Base-by-base conservation (phyloP, 2,329 filamentous ascomycete species). In the Fragosphaeria purpurea region DNA sequence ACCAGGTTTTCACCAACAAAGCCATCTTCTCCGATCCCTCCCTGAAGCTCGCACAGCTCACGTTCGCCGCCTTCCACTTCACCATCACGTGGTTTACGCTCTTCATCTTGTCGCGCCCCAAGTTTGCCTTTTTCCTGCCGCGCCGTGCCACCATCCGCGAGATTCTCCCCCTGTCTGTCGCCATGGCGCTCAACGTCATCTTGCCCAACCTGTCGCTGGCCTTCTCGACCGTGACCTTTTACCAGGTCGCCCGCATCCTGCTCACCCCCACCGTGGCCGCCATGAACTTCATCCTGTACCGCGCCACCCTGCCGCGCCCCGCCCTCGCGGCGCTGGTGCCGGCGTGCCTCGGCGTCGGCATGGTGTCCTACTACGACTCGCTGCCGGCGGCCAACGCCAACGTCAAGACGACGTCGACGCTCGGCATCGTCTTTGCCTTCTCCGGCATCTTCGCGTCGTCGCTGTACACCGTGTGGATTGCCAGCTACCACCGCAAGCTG, bases 281-380 rank as follows among this genome's bases (percentile, higher is more conserved):
- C 12, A 78, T 86, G 71, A 85, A 85, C 64, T 82, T 71, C 57
- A 61, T 80, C 30, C 67, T 85, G 35, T 83, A 83, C 65, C 65
- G 70, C 55, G 68, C 74, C 32, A 75, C 69, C 0, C 71, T 85
- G 9, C 79, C 82, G 6, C 63, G 63, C 42, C 65, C 67, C 48
- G 81, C 82, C 13, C 64, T 76, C 2, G 47, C 75, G 37, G 73
- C 80, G 6, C 68, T 85, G 42, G 56, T 80, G 32, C 80, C 80
- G 0, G 79, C 81, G 39, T 86, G 82, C 58, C 38, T 75, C 1
- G 82, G 82, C 39, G 82, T 86, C 5, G 81, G 73, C 37, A 73
- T 83, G 59, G 79, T 85, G 13, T 82, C 79, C 7, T 85, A 84
- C 63, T 84, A 81, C 62, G 82, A 85, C 63, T 80, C 80, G n/a